Base-by-base conservation (phyloP, 495 filamentous ascomycete genomes). In the Halenospora varia region DNA sequence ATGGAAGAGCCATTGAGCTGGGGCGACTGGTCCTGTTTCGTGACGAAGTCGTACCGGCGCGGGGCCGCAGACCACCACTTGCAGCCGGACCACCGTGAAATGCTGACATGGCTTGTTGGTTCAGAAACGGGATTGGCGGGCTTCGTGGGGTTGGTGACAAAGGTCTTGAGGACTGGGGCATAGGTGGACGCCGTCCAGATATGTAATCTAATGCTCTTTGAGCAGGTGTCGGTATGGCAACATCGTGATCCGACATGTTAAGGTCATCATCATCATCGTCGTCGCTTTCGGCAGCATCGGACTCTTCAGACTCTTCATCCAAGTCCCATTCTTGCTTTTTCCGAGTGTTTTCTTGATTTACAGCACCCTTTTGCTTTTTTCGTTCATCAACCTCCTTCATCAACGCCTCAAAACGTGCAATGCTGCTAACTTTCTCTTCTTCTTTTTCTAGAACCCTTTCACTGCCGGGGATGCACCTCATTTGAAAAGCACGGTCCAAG, bases 381-480 rank as follows among this genome's bases (percentile, higher is more conserved):
- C 63, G 26, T 47, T 75, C 72, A 10, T 84, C 81, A 25, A 69
- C 66, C 53, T 82, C 78, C 18, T 71, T 61, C 81, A 84, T 84
- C 47, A 84, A 60, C 2, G 81, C 80, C 51, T 84, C 81, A 40
- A 84, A 84, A 11, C 79, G 72, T 17, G 79, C 81, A 40, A 84
- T 65, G 1, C 79, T 82, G 53, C 72, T 82, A 19, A 82, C 69
- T 57, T 80, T 82, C 62, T 80, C 78, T 11, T 64, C 63, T 10
- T 66, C 63, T 18, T 54, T 57, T 18, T 59, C 54, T n/a, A 22
- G 10, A 0, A 62, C 25, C 44, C 66, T 55, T 44, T 81, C 77
- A 35, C 76, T 77, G 3, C 80, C 78, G 2, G 80, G 81, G 26
- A 83, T 82, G 53, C 67, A 78, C 2, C 78, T 71, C 67, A 83